Percentiles rank a stretch among this genome's conserved stretches.
These are phyloP conservation scores for Gastrolobium bilobum DNA, from an alignment of 306 rosid species.

Conservation along the genomic window DNA sequence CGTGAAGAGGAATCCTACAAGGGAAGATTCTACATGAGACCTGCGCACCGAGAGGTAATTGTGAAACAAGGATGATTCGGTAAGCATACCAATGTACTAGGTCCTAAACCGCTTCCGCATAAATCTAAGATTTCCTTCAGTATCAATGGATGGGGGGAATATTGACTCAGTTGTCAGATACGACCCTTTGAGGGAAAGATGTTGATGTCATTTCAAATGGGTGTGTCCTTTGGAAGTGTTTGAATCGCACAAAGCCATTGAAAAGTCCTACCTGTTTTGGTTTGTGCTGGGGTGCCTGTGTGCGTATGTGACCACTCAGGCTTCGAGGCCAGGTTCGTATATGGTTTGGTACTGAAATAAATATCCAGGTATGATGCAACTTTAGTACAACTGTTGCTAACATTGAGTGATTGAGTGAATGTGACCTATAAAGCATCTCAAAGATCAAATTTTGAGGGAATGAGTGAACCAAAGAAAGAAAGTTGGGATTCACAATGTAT, in stretches of 20 bases:
- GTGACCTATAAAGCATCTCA: constrained; percentile 50
- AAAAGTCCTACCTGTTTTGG: constrained; percentile 35
- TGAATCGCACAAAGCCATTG: constrained; percentile 42
- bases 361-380: constrained; percentile 48
- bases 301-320: constrained; percentile 25
- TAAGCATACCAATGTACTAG: too few species aligned
- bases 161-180: constrained; percentile 48
- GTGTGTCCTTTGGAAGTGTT: constrained; percentile 49
- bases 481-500: constrained; percentile 40
- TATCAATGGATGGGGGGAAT: constrained; percentile 25
- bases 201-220: constrained; percentile 50
- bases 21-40: too few species aligned
- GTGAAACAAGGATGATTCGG: too few species aligned
- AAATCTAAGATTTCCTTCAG: too few species aligned
- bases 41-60: too few species aligned
- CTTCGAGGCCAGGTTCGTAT: constrained; percentile 15
- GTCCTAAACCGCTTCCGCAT: too few species aligned
- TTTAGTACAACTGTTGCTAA: constrained; percentile 53
- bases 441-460: constrained; percentile 9
- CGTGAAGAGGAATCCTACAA: too few species aligned
- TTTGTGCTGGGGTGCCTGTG: background rate
- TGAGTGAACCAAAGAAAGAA: background rate
- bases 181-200: constrained; percentile 40
- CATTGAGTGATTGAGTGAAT: constrained; percentile 43
- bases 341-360: constrained; percentile 33